Conservation (phyloP, 1,139 yeast genomes). For the Suhomyces atakaporum region DNA sequence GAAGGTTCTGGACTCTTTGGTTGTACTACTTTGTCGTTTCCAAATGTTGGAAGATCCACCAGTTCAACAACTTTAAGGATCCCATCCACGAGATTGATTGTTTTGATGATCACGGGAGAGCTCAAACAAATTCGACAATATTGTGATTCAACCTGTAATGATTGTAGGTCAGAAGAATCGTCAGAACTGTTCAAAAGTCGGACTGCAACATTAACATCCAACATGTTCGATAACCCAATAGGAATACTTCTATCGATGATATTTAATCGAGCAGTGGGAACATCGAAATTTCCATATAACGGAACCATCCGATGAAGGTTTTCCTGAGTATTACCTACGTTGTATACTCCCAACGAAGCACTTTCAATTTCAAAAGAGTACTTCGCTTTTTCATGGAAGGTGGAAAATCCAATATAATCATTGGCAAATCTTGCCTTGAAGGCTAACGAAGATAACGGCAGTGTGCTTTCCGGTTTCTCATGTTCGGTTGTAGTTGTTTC, state of each 20-base stretch:
- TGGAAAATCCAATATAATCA: constrained; percentile 41
- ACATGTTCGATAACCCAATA: constrained; percentile 46
- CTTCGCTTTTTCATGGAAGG: constrained; percentile 34
- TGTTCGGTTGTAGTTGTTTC: too few relatives aligned
- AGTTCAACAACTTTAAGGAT: background rate
- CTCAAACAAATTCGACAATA: constrained; percentile 59
- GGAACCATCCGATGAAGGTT: constrained; percentile 22
- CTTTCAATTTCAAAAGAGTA: constrained; percentile 38
- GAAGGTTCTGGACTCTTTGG: too few relatives aligned
- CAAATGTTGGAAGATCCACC: background rate
- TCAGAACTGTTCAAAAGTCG: constrained; percentile 35
- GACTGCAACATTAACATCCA: constrained; percentile 43
- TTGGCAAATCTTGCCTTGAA: constrained; percentile 32
- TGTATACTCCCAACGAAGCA: constrained; percentile 22
- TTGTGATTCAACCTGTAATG: constrained; percentile 60
- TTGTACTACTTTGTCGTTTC: too few relatives aligned
- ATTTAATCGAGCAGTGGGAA: constrained; percentile 46
- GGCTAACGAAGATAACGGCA: constrained; percentile 18
- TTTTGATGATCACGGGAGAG: constrained; percentile 48
- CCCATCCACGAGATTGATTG: constrained; percentile 24
- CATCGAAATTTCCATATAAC: constrained; percentile 37
- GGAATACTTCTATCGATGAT: constrained; percentile 39
- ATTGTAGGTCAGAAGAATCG: constrained; percentile 28
- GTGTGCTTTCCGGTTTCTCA: too few relatives aligned
- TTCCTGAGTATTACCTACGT: constrained; percentile 22